These are phyloP conservation scores for Mrakia blollopis DNA, from an alignment of 768 basidiomycete genomes.

Conservation along the genomic window DNA sequence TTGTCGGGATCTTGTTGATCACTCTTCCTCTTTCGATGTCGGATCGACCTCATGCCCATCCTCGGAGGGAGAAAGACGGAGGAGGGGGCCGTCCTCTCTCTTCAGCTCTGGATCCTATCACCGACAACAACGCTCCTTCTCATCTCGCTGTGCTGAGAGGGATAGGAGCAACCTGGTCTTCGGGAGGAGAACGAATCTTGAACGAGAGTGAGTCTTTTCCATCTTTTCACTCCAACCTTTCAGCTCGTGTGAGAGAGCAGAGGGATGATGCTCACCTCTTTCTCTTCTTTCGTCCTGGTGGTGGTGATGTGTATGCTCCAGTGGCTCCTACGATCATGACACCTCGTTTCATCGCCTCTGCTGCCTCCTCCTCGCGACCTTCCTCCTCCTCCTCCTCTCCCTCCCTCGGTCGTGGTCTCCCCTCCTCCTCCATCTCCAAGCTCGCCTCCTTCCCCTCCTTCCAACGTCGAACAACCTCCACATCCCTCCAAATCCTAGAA, in stretches of 20 bases:
- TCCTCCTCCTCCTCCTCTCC: slow-evolving; percentile 51
- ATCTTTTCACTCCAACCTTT: not conserved
- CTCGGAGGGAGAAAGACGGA: not conserved
- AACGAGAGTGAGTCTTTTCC: slow-evolving; percentile 4
- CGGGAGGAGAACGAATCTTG: slow-evolving; percentile 1
- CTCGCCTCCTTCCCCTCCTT: slow-evolving; percentile 34
- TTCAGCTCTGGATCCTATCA: slow-evolving; percentile 31
- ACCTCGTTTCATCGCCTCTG: slow-evolving; percentile 70
- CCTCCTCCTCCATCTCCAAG: slow-evolving; percentile 58
- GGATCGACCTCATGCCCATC: not conserved
- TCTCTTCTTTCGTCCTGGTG: not conserved
- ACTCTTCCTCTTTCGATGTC: not conserved
- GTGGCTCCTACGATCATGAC: slow-evolving; percentile 90
- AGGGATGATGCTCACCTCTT: slow-evolving; percentile 14
- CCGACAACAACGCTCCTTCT: slow-evolving; percentile 24
- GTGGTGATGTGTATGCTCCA: too few species aligned
- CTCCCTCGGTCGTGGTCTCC: slow-evolving; percentile 71
- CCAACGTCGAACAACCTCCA: slow-evolving; percentile 37
- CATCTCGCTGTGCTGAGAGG: slow-evolving; percentile 25
- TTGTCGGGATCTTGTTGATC: too few species aligned
- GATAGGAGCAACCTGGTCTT: slow-evolving; percentile 24
- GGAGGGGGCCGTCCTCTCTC: slow-evolving; percentile 12
- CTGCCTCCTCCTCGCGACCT: slow-evolving; percentile 45
- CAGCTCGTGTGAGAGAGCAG: not conserved
- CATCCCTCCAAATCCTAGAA: slow-evolving; percentile 44